Evolutionary conservation across 192 early-diverging fungal genomes (phyloP), one percentile per base, ranked within the genome.

Genomic region (Chytriomyces hyalinus): DNA sequence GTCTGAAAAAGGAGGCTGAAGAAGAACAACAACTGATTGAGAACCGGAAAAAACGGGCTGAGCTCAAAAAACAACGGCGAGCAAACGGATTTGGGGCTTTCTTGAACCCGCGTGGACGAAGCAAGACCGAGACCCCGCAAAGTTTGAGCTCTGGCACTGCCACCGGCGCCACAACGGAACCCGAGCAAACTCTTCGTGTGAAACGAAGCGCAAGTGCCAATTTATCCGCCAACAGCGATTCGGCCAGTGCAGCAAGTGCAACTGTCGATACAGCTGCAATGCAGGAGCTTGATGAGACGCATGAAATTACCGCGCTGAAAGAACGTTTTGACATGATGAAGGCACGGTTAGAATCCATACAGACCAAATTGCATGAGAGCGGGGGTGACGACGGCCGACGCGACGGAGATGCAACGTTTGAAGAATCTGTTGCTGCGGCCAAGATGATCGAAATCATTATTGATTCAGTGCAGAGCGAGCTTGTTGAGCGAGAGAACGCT

Each of bases 1-100:
- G 72, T n/a, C 36, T 75, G 49, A 75, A 75, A 64, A 75, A 75
- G 61, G 73, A 75, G 28, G 73, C 73, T 20, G 73, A 75, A 53
- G 73, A 75, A 47, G 73, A 75, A 44, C 73, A 75, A 49, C 10
- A 13, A n/a, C 49, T 75, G 47, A 75, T 75, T 53, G 73, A 75
- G 44, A 8, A 28, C 15, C 61, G 73, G 20, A 45, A 47, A 65
- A 66, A 75, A 36, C 61, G 63, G 24, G 64, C 26, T 6, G 73
- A 75, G 36, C 60, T 43, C 17, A n/a, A 44, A 8, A 20, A 45
- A 7, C 57, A 73, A 26, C 73, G 73, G 22, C 61, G 49, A 4
- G 36, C 49, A 3, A 75, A 75, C 24, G 63, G 66, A 4, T 67
- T 67, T 67, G 66, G 66, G 7, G 10, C 22, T 7, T 63, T 74